These are phyloP conservation scores for Thielaviopsis musarum DNA, from an alignment of 2,329 filamentous ascomycete genomes.

Conservation along the genomic window DNA sequence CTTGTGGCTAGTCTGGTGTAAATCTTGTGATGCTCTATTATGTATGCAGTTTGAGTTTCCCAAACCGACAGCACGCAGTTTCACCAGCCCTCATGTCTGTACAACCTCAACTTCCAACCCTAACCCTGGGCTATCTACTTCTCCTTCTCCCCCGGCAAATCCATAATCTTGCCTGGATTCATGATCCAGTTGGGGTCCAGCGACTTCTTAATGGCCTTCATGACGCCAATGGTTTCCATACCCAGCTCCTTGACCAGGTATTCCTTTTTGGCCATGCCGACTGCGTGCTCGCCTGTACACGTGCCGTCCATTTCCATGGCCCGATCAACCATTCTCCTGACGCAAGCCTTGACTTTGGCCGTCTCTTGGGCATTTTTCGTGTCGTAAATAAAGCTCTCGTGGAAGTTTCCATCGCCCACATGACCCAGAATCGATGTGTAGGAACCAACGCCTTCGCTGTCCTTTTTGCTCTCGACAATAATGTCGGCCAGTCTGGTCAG, in stretches of 20 bases:
- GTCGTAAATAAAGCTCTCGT: conserved; percentile 83
- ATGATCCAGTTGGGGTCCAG: conserved; percentile 77
- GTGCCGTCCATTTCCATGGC: conserved; percentile 89
- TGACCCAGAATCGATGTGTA: conserved; percentile 83
- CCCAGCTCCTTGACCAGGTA: conserved; percentile 67
- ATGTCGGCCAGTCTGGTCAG: conserved; percentile 60
- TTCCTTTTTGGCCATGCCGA: conserved; percentile 75
- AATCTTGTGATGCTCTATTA: background rate
- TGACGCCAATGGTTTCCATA: conserved; percentile 61
- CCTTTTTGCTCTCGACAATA: conserved; percentile 69
- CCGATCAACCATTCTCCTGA: conserved; percentile 80
- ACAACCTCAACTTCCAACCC: background rate
- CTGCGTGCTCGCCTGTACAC: conserved; percentile 74
- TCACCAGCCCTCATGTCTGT: background rate
- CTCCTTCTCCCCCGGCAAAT: conserved; percentile 31
- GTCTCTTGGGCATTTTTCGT: conserved; percentile 49
- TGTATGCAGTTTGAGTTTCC: background rate
- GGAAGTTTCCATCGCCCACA: conserved; percentile 89
- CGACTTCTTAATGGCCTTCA: conserved; percentile 69
- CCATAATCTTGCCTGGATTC: conserved; percentile 87
- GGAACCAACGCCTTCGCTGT: conserved; percentile 69
- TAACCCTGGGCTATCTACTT: conserved; percentile 12
- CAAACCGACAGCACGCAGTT: background rate
- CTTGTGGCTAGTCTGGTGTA: background rate
- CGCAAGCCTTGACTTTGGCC: conserved; percentile 60